Base-by-base conservation (phyloP, 2,329 filamentous ascomycete genomes). In the Talaromyces albobiverticillius region DNA sequence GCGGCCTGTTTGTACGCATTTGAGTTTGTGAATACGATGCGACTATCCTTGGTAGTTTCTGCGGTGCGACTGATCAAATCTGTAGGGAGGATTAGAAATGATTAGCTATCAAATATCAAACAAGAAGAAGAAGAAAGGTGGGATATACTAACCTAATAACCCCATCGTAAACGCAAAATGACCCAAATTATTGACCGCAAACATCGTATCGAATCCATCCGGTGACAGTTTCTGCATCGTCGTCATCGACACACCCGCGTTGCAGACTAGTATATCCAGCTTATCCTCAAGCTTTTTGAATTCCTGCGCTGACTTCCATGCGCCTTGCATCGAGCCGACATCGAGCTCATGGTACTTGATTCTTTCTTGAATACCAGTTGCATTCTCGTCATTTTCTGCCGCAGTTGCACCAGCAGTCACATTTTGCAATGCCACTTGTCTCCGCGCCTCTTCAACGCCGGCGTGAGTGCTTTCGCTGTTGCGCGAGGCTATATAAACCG, bases 181-280 rank as follows among this genome's bases (percentile, higher is more conserved):
- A 1, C 42, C 48, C 8, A 55, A 16, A 46, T 55, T 42, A 46
- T 55, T 55, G 7, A 51, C 48, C 16, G 53, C 29, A 47, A 55
- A 55, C 53, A 51, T 55, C 16, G 18, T 32, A 20, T 55, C 53
- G 47, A 46, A 55, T 8, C 53, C 53, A 40, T 55, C 53, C 6
- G 53, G 42, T 20, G 53, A 55, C 3, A 55, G n/a, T 32, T 41
- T 31, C 36, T 48, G 42, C 47, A 55, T 38, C 25, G 53, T 51
- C 11, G 53, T 55, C 53, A 55, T 55, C 20, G 53, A 55, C 8
- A 55, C 53, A 29, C 53, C 53, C 0, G 53, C 53, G 9, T 55
- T 55, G 42, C 53, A 55, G n/a, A 55, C 43, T 11, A 55, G n/a
- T 8, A 55, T 51, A 43, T 55, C 53, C 20, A 55, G 34, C 8